Base-by-base conservation (phyloP, 768 basidiomycete genomes). In the Psilocybe cubensis region DNA sequence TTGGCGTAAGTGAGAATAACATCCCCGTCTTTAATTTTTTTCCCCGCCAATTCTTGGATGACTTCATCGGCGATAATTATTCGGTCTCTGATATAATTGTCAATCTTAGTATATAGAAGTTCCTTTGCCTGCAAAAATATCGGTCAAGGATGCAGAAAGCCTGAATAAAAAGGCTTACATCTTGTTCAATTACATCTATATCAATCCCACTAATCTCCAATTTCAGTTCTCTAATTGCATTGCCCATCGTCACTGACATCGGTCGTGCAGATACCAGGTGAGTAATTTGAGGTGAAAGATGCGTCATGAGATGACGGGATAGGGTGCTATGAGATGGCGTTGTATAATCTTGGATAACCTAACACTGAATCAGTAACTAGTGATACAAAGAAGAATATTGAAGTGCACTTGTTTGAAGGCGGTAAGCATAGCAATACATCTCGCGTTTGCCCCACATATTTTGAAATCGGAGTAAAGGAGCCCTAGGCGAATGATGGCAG, bases 11-110 rank as follows among this genome's bases (percentile, higher is more conserved):
- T 96, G 41, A 99, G 78, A 51, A 99, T 86, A 28, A 92, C 88
- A 73, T 97, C 95, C 6, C 91, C 94, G 62, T 97, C 87, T 64
- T 93, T 92, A 67, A 99, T 98, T 77, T 98, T 98, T 66, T 88
- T 91, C 45, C 87, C 85, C 0, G 95, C 94, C 51, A 88, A 84
- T 59, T 91, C 87, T 68, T 92, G 87, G 46, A 99, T 98, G 51
- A 98, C 92, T 68, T 95, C 85, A 72, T 91, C 96, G 2, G 97
- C 97, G 43, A 92, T 81, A 60, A 92, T 87, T 64, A 99, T 97
- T 43, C 95, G 84, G 74, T 98, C 96, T 24, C 89, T 87, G 67
- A 98, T 92, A 70, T 96, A 99, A 55, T 87, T 85, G 68, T 96
- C 94, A 55, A 99, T 98, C 66, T 90, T 89, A 47, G 81, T 78